A percentile compares a stretch with the other conserved stretches of the same genome.
These are phyloP conservation scores for Musa schizocarpa DNA, from an alignment of 176 grass and related monocot species.

Conservation along the genomic window DNA sequence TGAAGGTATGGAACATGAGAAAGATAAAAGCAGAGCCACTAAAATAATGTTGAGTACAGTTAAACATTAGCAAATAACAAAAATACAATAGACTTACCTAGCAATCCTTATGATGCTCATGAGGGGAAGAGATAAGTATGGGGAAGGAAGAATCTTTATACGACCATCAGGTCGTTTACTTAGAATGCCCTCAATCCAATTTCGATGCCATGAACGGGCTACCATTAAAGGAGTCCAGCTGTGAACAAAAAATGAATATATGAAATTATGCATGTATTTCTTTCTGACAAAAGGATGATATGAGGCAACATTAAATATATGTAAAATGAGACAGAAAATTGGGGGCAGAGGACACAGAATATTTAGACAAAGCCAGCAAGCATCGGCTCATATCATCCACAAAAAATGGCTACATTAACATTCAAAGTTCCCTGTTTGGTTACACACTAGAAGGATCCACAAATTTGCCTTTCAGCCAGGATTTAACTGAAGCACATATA, in stretches of 20 bases:
- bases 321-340: too few relatives aligned
- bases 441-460: too few relatives aligned
- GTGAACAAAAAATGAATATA: not conserved
- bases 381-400: not conserved
- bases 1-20: too few relatives aligned
- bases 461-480: too few relatives aligned
- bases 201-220: conserved; percentile 78
- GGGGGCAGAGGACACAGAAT: not conserved
- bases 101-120: conserved; percentile 91
- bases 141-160: conserved; percentile 55
- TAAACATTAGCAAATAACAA: not conserved
- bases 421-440: too few relatives aligned
- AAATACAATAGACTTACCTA: conserved; percentile 33
- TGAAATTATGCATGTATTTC: not conserved
- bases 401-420: not conserved
- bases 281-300: not conserved
- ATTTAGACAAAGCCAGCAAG: not conserved
- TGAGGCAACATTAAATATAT: too few relatives aligned
- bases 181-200: conserved; percentile 58
- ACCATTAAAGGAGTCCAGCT: conserved; percentile 86
- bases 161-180: conserved; percentile 34
- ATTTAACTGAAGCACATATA: too few relatives aligned
- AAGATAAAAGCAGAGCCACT: not conserved
- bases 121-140: conserved; percentile 80
- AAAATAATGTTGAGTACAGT: not conserved